A percentile compares a stretch with the other conserved stretches of the same genome.
phyloP scores from a whole-genome alignment of 2,329 filamentous ascomycete genomes.

The Botrytis fabae region DNA sequence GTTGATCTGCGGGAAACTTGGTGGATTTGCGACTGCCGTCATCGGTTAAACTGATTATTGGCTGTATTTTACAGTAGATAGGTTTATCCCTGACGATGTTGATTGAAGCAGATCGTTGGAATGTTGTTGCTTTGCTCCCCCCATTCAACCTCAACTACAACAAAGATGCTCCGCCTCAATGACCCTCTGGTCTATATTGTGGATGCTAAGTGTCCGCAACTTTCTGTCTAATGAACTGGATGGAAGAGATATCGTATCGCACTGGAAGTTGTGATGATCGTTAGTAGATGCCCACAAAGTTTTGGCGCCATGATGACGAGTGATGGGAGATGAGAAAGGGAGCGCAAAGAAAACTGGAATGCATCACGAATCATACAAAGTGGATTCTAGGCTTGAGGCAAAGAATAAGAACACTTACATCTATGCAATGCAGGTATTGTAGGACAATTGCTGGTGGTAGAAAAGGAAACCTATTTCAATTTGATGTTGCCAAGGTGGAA shows the following conservation, averaged over 20 bases:
- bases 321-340: slow-evolving; percentile 12
- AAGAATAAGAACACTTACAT: slow-evolving; percentile 31
- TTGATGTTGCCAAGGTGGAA: slow-evolving; percentile 36
- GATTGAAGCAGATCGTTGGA: slow-evolving; percentile 23
- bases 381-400: not conserved
- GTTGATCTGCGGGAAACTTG: slow-evolving; percentile 63
- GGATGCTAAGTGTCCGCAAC: not conserved
- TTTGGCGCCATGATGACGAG: slow-evolving; percentile 29
- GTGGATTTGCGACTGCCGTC: slow-evolving; percentile 68
- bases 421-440: slow-evolving; percentile 21
- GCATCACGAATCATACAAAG: slow-evolving; percentile 5
- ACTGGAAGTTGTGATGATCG: slow-evolving; percentile 28
- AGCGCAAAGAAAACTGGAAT: slow-evolving; percentile 14
- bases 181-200: slow-evolving; percentile 13
- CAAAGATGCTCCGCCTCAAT: slow-evolving; percentile 29
- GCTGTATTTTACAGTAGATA: slow-evolving; percentile 16
- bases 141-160: slow-evolving; percentile 27
- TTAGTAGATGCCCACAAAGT: slow-evolving; percentile 31
- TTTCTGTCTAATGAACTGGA: not conserved
- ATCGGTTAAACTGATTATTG: slow-evolving; percentile 45
- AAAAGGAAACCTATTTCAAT: slow-evolving; percentile 26
- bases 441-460: slow-evolving; percentile 28
- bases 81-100: slow-evolving; percentile 23
- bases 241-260: slow-evolving; percentile 17
- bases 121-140: slow-evolving; percentile 26